Base-by-base conservation (phyloP, 495 filamentous ascomycete genomes). In the Friedmanniomyces simplex region DNA sequence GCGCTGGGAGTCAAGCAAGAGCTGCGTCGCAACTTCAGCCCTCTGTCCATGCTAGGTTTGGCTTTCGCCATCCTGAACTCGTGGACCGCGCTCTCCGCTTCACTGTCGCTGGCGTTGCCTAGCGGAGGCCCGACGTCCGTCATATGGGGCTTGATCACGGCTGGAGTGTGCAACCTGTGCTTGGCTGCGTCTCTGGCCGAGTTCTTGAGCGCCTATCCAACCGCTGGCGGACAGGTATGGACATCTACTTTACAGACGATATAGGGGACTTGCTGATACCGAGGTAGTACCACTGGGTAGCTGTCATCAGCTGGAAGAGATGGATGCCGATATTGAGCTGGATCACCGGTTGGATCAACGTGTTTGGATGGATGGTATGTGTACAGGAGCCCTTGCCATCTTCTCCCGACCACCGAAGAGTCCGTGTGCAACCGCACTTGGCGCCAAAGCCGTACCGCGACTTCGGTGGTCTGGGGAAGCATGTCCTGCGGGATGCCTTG, bases 301-400 rank as follows among this genome's bases (percentile, higher is more conserved):
- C 85, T 5, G 73, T 85, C 66, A 74, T 85, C 32, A 72, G 76
- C 21, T 82, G 77, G 73, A 69, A 73, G 61, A 71, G 66, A 47
- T 86, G 77, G 77, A 79, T 81, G 46, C 80, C 80, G 0, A 68
- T 82, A 21, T 70, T 88, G 6, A 82, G 78, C 12, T 89, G 82
- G 79, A 79, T 82, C 30, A 86, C 83, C 0, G 86, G 86, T 11
- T 89, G 85, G 85, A 81, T 88, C 56, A 88, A 86, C 66, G 79
- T 83, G 28, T 79, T 80, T 30, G 86, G 83, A 18, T 88, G 85
- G 85, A 84, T 88, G 57, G 13, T 32, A 32, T 32, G 28, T 32
- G 28, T 32, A 32, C 4, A 32, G 28, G 14, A 37, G 34, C 8
- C 34, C 34, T 37, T 37, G 34, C 34, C 34, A 37, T 37, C 34